Percentiles rank a stretch among this genome's conserved stretches.
phyloP scores from a whole-genome alignment of 1,284 basidiomycete genomes.

The Apiotrichum mycotoxinovorans region DNA sequence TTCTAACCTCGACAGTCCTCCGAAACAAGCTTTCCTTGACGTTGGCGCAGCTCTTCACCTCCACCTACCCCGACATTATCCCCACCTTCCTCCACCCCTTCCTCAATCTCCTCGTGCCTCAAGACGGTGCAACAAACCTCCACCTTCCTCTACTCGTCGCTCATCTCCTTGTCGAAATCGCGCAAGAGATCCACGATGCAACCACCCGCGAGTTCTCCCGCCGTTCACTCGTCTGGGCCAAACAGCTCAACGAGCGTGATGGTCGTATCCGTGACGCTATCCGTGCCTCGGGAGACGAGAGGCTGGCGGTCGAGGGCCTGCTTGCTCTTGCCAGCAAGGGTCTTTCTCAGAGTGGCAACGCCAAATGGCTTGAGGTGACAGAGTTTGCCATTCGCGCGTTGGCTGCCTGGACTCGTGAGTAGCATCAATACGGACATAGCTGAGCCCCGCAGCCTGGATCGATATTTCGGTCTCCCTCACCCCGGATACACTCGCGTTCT shows the following conservation, averaged over 20 bases:
- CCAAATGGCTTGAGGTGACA: slow-evolving; percentile 68
- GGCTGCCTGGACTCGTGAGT: slow-evolving; percentile 89
- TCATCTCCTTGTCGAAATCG: slow-evolving; percentile 83
- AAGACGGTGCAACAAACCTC: slow-evolving; percentile 57
- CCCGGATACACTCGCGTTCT: slow-evolving; percentile 76
- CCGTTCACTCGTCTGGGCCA: slow-evolving; percentile 53
- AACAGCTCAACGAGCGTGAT: slow-evolving; percentile 71
- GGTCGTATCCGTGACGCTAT: slow-evolving; percentile 82
- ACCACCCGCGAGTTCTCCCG: slow-evolving; percentile 59
- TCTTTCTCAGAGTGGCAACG: slow-evolving; percentile 58
- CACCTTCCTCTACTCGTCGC: slow-evolving; percentile 72
- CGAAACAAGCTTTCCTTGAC: slow-evolving; percentile 98
- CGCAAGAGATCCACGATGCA: slow-evolving; percentile 86
- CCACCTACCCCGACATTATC: slow-evolving; percentile 55
- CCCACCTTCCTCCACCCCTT: slow-evolving; percentile 49
- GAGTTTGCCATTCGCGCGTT: slow-evolving; percentile 88
- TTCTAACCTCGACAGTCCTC: slow-evolving; percentile 31
- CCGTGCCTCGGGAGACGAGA: slow-evolving; percentile 75
- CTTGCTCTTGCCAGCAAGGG: slow-evolving; percentile 76
- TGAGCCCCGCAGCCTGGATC: slow-evolving; percentile 73
- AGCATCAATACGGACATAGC: background rate
- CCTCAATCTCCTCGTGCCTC: slow-evolving; percentile 48
- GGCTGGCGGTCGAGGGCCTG: slow-evolving; percentile 79
- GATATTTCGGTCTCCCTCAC: slow-evolving; percentile 96
- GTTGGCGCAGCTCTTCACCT: slow-evolving; percentile 89